phyloP scores from a whole-genome alignment of 352 stramenopile species.

The Blastocystis sp. region DNA sequence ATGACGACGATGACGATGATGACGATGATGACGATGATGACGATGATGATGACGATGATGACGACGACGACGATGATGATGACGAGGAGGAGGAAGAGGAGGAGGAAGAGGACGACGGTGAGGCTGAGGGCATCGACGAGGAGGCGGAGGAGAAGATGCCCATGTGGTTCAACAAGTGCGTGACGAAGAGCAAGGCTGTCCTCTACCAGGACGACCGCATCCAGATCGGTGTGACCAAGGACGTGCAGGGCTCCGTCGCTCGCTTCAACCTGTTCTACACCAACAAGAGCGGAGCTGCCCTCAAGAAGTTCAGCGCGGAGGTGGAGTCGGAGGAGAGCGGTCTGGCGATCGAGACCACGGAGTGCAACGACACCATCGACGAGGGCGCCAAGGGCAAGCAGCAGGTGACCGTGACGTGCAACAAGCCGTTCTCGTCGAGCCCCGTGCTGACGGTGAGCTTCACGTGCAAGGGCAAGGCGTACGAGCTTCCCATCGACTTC shows the following conservation, averaged over 20 bases:
- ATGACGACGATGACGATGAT: constrained; percentile 74
- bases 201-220: constrained; percentile 88
- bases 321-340: constrained; percentile 41
- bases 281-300: constrained; percentile 85
- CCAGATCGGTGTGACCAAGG: constrained; percentile 91
- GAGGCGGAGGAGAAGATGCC: constrained; percentile 73
- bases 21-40: constrained; percentile 46
- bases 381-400: constrained; percentile 64
- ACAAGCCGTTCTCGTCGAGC: constrained; percentile 55
- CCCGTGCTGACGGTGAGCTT: constrained; percentile 68
- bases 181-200: constrained; percentile 88
- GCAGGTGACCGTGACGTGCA: constrained; percentile 60
- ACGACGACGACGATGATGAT: constrained; percentile 76
- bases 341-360: constrained; percentile 42
- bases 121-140: constrained; percentile 70
- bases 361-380: constrained; percentile 61
- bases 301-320: constrained; percentile 82
- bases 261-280: constrained; percentile 92
- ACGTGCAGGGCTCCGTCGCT: constrained; percentile 86
- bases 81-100: constrained; percentile 75
- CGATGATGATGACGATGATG: constrained; percentile 65
- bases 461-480: constrained; percentile 61
- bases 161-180: constrained; percentile 83
- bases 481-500: constrained; percentile 66
- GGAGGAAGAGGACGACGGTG: constrained; percentile 74